Base-by-base conservation (phyloP, 192 early-diverging fungal species). In the Coemansia sp. region DNA sequence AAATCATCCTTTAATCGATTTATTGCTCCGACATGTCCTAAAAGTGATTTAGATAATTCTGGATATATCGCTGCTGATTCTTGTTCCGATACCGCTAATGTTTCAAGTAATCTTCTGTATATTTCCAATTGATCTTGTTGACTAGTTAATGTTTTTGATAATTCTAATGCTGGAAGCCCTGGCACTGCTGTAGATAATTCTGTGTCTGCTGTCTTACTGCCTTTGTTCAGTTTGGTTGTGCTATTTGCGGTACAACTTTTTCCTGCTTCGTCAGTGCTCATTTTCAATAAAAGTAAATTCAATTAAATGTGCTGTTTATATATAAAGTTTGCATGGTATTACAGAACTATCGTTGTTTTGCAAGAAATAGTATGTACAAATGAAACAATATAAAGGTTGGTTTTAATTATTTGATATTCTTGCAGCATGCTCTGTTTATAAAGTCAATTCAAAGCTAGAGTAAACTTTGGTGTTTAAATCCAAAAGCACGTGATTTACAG, bases 1-100 rank as follows among this genome's bases (percentile, higher is more conserved):
- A 79, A 32, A 46, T 79, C 76, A 9, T 70, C 76, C 39, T 79
- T 79, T 10, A 79, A 67, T 32, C 59, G 63, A 9, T 54, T 57
- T 3, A 79, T 29, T 4, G 71, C 70, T 32, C 39, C 55, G 6
- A 67, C 73, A 22, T 79, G 76, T 20, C 53, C 27, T 5, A 67
- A 31, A 3, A 74, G 64, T 9, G 67, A 70, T 52, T 74, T 73
- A 7, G 76, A 79, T 10, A 73, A 51, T 11, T 70, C 64, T n/a
- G 76, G 76, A 19, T 67, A 79, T 22, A 67, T 22, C 5, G 63
- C 61, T 27, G 76, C 71, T 10, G 71, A 70, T 32, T 79, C 76
- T 33, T 73, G 67, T 20, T 79, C 76, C 0, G 76, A 79, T 23
- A 31, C 32, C 5, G 60, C 63, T 5, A 79, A 57, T 8, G 61